Percentiles rank a stretch among this genome's conserved stretches.
Conservation (phyloP, 1,284 basidiomycete species). For the Vanrija humicola region DNA sequence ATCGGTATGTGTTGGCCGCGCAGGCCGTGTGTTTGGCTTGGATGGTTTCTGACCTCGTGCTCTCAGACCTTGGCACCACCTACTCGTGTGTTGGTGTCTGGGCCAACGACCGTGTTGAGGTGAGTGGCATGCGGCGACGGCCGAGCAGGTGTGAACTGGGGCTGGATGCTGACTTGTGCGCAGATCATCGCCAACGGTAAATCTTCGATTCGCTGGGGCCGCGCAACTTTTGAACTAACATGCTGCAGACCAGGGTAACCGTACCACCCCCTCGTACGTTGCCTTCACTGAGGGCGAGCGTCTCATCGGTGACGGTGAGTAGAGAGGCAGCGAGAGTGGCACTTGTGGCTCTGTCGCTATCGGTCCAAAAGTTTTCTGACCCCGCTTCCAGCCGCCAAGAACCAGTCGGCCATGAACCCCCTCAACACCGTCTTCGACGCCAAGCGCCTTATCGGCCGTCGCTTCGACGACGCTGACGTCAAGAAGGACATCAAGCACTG, state of each 20-base stretch:
- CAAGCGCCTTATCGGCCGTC: slow-evolving; percentile 85
- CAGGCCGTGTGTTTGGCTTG: too few species aligned
- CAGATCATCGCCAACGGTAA: slow-evolving; percentile 16
- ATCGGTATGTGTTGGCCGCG: slow-evolving; percentile 55
- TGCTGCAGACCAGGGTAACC: slow-evolving; percentile 76
- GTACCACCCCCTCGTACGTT: slow-evolving; percentile 91
- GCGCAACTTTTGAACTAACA: slow-evolving; percentile 15
- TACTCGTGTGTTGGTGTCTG: slow-evolving; percentile 85
- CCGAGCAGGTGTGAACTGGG: neutral
- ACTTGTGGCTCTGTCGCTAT: neutral
- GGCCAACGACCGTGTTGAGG: slow-evolving; percentile 98
- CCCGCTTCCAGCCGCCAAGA: slow-evolving; percentile 53
- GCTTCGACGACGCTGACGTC: slow-evolving; percentile 64
- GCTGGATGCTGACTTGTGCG: neutral
- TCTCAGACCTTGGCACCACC: slow-evolving; percentile 57
- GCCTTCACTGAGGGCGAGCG: slow-evolving; percentile 90
- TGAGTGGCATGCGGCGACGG: slow-evolving; percentile 58
- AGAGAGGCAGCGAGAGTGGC: neutral
- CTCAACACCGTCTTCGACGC: slow-evolving; percentile 73
- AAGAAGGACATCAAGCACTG: slow-evolving; percentile 82
- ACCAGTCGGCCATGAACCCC: slow-evolving; percentile 57
- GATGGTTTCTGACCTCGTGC: neutral
- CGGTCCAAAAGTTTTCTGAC: neutral
- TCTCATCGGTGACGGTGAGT: slow-evolving; percentile 51
- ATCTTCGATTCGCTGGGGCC: neutral